Conservation (phyloP, 2,329 filamentous ascomycete species). For the Dactylellina parvicollis region DNA sequence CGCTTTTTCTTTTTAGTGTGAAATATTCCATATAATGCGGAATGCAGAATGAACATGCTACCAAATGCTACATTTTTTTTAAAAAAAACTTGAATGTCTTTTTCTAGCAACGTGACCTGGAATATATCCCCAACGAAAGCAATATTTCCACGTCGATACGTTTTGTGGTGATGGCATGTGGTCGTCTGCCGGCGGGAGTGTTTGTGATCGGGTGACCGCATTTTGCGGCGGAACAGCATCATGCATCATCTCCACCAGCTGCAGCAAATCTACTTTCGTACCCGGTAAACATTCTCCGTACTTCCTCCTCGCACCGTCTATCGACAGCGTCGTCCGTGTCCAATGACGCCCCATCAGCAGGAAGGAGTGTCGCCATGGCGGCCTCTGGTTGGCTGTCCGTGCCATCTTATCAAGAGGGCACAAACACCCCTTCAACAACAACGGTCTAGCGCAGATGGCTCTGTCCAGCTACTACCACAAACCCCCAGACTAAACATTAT, state of each 20-base stretch:
- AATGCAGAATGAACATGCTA: conserved; percentile 5
- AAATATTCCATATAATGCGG: background rate
- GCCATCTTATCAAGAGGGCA: conserved; percentile 23
- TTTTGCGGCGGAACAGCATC: background rate
- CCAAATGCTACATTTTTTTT: background rate
- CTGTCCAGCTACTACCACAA: conserved; percentile 3
- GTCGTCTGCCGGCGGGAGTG: conserved; percentile 6
- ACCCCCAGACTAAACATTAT: background rate
- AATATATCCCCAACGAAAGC: conserved; percentile 10
- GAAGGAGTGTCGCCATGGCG: background rate
- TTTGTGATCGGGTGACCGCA: conserved; percentile 43
- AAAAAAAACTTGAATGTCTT: background rate
- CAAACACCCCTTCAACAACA: conserved; percentile 3
- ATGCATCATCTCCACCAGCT: background rate
- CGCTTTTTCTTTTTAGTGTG: conserved; percentile 2
- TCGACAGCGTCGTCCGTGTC: background rate
- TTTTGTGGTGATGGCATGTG: conserved; percentile 21
- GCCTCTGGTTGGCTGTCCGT: conserved; percentile 13
- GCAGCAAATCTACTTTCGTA: background rate
- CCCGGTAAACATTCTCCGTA: background rate
- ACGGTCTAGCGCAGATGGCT: conserved; percentile 4
- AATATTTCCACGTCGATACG: conserved; percentile 1
- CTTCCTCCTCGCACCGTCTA: background rate
- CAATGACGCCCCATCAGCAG: conserved; percentile 22
- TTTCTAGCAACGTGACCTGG: conserved; percentile 4